These are phyloP conservation scores for Pleurotus giganteus DNA, from an alignment of 768 basidiomycete species.

Conservation along the genomic window DNA sequence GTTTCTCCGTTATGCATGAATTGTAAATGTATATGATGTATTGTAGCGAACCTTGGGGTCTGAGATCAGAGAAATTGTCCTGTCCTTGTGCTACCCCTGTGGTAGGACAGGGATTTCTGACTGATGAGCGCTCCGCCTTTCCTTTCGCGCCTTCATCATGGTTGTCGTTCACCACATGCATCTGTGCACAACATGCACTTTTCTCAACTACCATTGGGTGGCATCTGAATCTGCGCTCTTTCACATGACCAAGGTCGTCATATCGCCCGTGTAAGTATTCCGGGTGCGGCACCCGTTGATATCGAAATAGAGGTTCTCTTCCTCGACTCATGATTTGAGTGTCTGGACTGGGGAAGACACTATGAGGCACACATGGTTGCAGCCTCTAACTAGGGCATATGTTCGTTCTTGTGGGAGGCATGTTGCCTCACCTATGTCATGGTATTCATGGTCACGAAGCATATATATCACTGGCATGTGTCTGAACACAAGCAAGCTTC, in stretches of 20 bases:
- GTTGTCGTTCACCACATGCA: too few species aligned
- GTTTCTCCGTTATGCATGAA: slow-evolving; percentile 3
- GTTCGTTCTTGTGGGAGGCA: slow-evolving; percentile 3
- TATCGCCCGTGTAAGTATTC: background rate
- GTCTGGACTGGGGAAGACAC: background rate
- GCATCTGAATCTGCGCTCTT: too few species aligned
- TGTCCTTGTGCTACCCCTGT: too few species aligned
- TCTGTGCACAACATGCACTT: too few species aligned
- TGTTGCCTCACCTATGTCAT: background rate
- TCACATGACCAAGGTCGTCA: background rate
- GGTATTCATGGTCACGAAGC: background rate
- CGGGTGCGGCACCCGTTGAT: background rate
- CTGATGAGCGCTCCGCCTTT: too few species aligned
- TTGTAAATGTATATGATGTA: too few species aligned
- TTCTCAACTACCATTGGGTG: too few species aligned
- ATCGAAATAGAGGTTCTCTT: background rate
- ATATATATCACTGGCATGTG: background rate
- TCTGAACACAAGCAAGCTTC: background rate
- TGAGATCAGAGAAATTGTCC: too few species aligned
- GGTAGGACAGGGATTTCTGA: too few species aligned
- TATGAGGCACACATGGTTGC: slow-evolving; percentile 2
- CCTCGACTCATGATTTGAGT: background rate
- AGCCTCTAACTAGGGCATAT: background rate
- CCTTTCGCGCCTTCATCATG: too few species aligned
- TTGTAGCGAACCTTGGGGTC: too few species aligned